Base-by-base conservation (phyloP, 441 rosid species). In the Sinapis alba region DNA sequence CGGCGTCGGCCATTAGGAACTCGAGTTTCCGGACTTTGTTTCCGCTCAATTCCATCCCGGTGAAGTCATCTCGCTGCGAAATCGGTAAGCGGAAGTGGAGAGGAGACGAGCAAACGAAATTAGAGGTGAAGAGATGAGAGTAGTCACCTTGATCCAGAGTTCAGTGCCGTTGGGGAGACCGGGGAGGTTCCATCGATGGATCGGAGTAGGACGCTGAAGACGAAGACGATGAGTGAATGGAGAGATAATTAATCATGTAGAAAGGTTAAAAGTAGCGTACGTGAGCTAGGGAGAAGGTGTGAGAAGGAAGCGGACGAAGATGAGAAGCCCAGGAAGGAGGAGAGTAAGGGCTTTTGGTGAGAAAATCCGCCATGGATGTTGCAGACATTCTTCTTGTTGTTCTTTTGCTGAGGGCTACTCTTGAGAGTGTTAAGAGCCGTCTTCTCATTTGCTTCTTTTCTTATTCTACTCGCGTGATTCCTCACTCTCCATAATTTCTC, bases 1-100 rank as follows among this genome's bases (percentile, higher is more conserved):
- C 87, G 4, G 97, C 99, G 58, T 95, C 96, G 0, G 97, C 97
- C 88, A 95, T 65, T 50, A 95, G 79, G 78, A 95, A 95, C 69
- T 95, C 98, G 77, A 95, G 79, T 71, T 95, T 95, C 62, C 97
- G 80, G 20, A 91, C 98, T 82, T 95, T 95, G 83, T 95, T 95
- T 6, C 98, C 99, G 51, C 99, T 95, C 90, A 95, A 27, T 82
- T 95, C 93, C 98, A 95, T 88, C 12, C 98, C 99, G 0, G 98
- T 85, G 11, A 91, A 84, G 54, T 93, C 98, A 78, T 93, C 99
- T 1, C 95, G 88, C 98, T 91, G 76, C 61, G 0, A 64, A 65
- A 28, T 61, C 38, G 28, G 23, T 15, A 32, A 34, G 51, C 32
- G 2, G 47, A 6, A 43, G n/a, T n/a, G n/a, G n/a, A 68, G 50